Conservation (phyloP, 2,329 filamentous ascomycete species). For the Aureobasidium sp. region DNA sequence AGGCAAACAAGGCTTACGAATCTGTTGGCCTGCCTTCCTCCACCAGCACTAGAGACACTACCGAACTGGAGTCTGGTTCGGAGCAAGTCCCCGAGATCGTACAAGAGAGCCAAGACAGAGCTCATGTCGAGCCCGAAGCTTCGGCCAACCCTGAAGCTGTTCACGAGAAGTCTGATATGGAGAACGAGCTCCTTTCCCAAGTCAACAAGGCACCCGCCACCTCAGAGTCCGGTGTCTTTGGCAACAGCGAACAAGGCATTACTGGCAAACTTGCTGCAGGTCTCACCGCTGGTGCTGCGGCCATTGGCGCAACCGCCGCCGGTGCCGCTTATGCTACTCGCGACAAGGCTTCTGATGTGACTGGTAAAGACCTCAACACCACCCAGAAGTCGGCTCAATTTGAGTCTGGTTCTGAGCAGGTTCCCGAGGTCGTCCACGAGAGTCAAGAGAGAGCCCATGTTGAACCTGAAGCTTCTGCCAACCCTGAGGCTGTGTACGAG, state of each 20-base stretch:
- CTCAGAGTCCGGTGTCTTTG: conserved; percentile 27
- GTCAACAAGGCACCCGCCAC: conserved; percentile 32
- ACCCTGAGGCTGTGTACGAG: conserved; percentile 43
- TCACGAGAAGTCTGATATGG: conserved; percentile 42
- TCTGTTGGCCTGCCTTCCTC: neutral
- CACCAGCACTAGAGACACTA: conserved; percentile 22
- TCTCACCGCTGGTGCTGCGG: conserved; percentile 30
- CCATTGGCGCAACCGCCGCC: conserved; percentile 27
- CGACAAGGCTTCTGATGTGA: conserved; percentile 22
- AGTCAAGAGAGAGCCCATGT: conserved; percentile 60
- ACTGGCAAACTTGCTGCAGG: conserved; percentile 31
- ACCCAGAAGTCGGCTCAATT: conserved; percentile 25
- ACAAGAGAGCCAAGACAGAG: conserved; percentile 57
- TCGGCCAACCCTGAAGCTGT: conserved; percentile 52
- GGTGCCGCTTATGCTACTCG: conserved; percentile 26
- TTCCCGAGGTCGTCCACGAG: conserved; percentile 33
- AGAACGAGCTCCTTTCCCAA: conserved; percentile 60
- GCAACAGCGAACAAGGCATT: conserved; percentile 19
- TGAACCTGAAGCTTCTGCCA: conserved; percentile 57
- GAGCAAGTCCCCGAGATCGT: conserved; percentile 24
- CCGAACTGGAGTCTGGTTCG: conserved; percentile 26
- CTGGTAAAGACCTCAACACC: conserved; percentile 16
- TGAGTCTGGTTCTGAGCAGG: conserved; percentile 25
- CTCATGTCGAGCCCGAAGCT: conserved; percentile 56
- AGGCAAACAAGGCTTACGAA: neutral